Conservation (phyloP, 1,139 yeast species). For the Sugiyamaella japonica region DNA sequence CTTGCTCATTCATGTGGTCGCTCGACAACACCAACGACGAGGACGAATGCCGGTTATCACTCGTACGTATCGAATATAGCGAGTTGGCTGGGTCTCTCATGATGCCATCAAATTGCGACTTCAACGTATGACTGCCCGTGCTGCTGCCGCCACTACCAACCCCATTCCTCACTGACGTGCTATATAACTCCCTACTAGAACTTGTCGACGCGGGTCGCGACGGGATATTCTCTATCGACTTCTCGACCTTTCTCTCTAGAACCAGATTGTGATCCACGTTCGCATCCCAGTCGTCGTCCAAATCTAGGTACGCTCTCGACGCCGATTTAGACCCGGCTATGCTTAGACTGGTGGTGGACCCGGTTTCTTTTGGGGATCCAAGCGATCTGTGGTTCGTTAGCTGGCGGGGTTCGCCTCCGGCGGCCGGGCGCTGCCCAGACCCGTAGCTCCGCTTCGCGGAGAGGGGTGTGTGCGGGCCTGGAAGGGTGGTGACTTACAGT, state of each 20-base stretch:
- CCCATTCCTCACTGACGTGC: background rate
- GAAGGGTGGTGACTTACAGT: slow-evolving; percentile 12
- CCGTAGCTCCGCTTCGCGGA: background rate
- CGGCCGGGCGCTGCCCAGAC: slow-evolving; percentile 1
- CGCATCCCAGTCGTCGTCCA: slow-evolving; percentile 94
- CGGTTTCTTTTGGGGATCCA: slow-evolving; percentile 1
- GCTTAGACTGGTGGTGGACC: slow-evolving; percentile 3
- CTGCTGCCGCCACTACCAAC: slow-evolving; percentile 16
- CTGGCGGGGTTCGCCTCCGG: background rate
- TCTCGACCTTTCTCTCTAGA: slow-evolving; percentile 39
- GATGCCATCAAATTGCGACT: slow-evolving; percentile 41
- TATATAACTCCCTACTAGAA: slow-evolving; percentile 3
- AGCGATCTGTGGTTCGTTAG: slow-evolving; percentile 1
- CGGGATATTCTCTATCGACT: slow-evolving; percentile 39
- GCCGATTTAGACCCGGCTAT: background rate
- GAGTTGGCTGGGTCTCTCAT: slow-evolving; percentile 44
- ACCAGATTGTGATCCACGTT: slow-evolving; percentile 58
- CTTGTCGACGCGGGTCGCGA: slow-evolving; percentile 16
- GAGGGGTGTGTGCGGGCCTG: too few species aligned
- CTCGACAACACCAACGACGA: slow-evolving; percentile 7
- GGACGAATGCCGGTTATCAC: background rate
- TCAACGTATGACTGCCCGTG: slow-evolving; percentile 31
- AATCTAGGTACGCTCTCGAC: slow-evolving; percentile 46
- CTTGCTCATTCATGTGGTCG: slow-evolving; percentile 12
- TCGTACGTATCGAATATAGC: slow-evolving; percentile 38